Evolutionary conservation across 495 filamentous ascomycete species (phyloP).

Genomic region (Chlorociboria aeruginascens): DNA sequence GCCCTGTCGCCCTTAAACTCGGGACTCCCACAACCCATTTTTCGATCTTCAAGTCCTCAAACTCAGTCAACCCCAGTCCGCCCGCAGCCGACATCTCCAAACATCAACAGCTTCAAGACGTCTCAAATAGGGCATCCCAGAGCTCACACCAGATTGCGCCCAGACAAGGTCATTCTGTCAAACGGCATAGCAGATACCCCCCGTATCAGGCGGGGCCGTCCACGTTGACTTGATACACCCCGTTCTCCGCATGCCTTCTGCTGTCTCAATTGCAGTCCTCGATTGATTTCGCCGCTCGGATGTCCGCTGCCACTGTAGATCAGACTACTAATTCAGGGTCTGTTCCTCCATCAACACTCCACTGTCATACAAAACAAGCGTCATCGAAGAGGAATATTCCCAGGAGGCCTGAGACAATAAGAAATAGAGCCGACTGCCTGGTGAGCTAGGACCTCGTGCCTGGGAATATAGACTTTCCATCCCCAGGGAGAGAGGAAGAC

Average conservation of each 20-base stretch:
- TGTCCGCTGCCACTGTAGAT: slow-evolving; percentile 19
- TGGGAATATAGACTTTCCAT: slow-evolving; percentile 15
- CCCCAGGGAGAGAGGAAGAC: not conserved
- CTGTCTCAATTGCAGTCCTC: not conserved
- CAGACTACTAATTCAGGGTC: slow-evolving; percentile 16
- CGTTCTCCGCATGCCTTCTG: not conserved
- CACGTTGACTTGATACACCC: slow-evolving; percentile 1
- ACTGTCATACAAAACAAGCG: slow-evolving; percentile 1
- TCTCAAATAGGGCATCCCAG: slow-evolving; percentile 15
- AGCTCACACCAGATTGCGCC: not conserved
- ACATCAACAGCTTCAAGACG: slow-evolving; percentile 11
- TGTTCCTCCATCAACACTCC: slow-evolving; percentile 10
- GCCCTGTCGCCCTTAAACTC: slow-evolving; percentile 16
- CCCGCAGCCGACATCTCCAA: not conserved
- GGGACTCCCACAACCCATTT: slow-evolving; percentile 14
- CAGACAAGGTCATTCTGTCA: not conserved
- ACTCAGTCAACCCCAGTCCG: not conserved
- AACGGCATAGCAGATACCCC: not conserved
- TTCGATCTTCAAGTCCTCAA: slow-evolving; percentile 1
- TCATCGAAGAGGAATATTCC: not conserved
- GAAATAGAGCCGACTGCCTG: slow-evolving; percentile 8
- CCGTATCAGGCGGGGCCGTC: slow-evolving; percentile 7
- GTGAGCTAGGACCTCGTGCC: slow-evolving; percentile 8
- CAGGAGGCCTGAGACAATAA: slow-evolving; percentile 10
- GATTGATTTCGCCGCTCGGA: slow-evolving; percentile 15